A percentile compares a stretch with the other conserved stretches of the same genome.
Conservation (phyloP, 345 rosid species). For the Salix purpurea region DNA sequence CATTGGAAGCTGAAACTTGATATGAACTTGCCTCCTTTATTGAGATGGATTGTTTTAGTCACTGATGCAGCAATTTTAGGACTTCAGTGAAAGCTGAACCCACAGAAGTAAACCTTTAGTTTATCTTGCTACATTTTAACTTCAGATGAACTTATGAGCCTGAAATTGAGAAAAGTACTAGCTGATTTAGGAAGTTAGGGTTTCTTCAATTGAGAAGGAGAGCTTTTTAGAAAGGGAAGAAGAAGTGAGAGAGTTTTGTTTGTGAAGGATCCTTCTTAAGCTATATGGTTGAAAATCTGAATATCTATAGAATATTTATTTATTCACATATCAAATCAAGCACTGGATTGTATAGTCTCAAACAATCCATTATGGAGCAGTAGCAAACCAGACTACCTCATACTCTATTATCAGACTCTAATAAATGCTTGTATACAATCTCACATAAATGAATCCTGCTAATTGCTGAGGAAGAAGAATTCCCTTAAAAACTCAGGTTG, state of each 20-base stretch:
- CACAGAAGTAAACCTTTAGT: not conserved
- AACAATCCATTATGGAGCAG: conserved; percentile 8
- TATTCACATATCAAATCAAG: conserved; percentile 20
- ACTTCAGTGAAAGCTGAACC: not conserved
- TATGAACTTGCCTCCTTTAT: not conserved
- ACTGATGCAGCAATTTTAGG: not conserved
- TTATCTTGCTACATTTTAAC: not conserved
- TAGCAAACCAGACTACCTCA: conserved; percentile 17
- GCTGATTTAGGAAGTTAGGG: not conserved
- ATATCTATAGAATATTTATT: conserved; percentile 9
- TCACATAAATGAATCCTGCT: conserved; percentile 11
- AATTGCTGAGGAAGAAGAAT: conserved; percentile 19
- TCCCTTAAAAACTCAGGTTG: conserved; percentile 16
- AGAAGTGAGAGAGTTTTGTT: not conserved
- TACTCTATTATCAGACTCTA: conserved; percentile 16
- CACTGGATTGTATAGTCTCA: conserved; percentile 12
- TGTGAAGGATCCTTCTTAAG: not conserved
- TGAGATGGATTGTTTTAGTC: not conserved
- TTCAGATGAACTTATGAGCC: not conserved
- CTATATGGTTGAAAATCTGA: not conserved
- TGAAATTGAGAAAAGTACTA: not conserved
- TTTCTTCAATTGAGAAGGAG: not conserved
- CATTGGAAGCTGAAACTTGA: not conserved
- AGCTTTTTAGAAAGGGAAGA: not conserved
- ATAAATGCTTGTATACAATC: conserved; percentile 13